A percentile compares a stretch with the other conserved stretches of the same genome.
Evolutionary conservation across 73 alveolate species (phyloP).

Genomic region (Paramecium pentaurelia): DNA sequence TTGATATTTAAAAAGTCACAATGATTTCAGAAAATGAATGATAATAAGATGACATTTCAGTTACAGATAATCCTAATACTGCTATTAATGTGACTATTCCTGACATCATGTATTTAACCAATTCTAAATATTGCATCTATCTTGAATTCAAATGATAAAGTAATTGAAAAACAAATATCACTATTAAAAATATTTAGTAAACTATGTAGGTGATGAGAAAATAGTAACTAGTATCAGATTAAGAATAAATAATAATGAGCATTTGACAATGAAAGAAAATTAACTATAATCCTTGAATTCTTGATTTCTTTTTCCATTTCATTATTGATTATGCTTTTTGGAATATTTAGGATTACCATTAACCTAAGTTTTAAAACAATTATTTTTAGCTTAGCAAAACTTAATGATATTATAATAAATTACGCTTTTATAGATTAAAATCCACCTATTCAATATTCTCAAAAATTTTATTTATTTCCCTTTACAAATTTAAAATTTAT

Average conservation of each 20-base stretch:
- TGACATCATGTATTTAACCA: neutral
- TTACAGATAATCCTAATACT: neutral
- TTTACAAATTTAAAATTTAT: neutral
- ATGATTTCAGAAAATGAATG: neutral
- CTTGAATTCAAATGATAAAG: neutral
- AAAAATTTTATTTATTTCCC: neutral
- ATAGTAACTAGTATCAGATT: neutral
- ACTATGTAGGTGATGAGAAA: neutral
- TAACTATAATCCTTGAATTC: neutral
- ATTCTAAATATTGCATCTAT: neutral
- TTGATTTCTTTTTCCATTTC: conserved; percentile 13
- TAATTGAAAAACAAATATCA: neutral
- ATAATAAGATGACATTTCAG: neutral
- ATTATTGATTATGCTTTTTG: neutral
- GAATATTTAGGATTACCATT: conserved; percentile 6
- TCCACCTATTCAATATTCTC: neutral
- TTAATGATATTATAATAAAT: neutral
- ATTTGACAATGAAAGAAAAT: neutral
- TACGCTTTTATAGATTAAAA: neutral
- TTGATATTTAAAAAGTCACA: neutral
- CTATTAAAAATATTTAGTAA: neutral
- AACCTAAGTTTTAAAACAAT: neutral
- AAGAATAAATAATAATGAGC: neutral
- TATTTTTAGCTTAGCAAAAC: neutral
- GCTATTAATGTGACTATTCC: neutral